Evolutionary conservation across 179 eudicot species (phyloP).

Genomic region (Beta corolliflora): DNA sequence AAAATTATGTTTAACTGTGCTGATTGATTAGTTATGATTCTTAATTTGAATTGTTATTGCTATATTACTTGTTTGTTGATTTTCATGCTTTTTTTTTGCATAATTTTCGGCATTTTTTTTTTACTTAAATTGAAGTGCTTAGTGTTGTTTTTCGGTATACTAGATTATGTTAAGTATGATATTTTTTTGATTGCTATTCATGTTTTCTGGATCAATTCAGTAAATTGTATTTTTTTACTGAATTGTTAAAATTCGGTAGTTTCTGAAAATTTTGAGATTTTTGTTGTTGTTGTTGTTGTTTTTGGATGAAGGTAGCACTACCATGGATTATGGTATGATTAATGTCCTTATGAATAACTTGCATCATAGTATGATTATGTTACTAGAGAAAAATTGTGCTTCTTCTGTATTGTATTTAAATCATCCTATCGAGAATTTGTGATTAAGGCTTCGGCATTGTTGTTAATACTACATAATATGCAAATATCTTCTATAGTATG

Average conservation of each 20-base stretch:
- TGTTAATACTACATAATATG: no score
- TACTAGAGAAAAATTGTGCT: not conserved
- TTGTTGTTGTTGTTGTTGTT: not conserved
- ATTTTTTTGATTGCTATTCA: no score
- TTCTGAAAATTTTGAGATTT: no score
- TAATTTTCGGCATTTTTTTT: no score
- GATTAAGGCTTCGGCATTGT: no score
- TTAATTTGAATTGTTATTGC: not conserved
- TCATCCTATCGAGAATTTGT: no score
- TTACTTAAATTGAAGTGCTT: not conserved
- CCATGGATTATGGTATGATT: not conserved
- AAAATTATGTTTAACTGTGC: not conserved
- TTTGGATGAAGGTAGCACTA: not conserved
- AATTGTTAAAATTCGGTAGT: no score
- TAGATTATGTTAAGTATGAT: no score
- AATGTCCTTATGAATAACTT: not conserved
- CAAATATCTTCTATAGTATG: not conserved
- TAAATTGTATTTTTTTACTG: no score
- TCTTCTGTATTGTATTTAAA: no score
- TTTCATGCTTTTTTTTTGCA: not conserved
- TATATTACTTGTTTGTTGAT: not conserved
- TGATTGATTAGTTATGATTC: not conserved
- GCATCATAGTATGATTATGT: not conserved
- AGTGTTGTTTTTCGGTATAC: not conserved
- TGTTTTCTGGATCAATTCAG: no score